Evolutionary conservation across 345 rosid species (phyloP).

Genomic region (Ceriops tagal): DNA sequence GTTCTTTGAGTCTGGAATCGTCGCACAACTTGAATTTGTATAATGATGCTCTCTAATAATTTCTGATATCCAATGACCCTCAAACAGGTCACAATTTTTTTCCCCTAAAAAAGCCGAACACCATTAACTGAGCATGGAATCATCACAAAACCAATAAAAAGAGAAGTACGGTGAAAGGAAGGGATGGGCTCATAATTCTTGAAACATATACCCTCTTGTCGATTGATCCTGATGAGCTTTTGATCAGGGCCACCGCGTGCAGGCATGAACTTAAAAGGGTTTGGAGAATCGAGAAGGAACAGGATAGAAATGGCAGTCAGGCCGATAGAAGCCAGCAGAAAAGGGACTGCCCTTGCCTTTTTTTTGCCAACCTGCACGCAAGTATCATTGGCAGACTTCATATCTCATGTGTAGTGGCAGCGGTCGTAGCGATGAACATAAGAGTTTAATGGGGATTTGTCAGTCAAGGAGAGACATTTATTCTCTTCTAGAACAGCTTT

Average conservation of each 20-base stretch:
- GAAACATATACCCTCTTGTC: conserved; percentile 10
- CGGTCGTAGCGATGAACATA: not conserved
- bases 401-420: conserved; percentile 1
- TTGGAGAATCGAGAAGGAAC: conserved; percentile 51
- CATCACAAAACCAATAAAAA: not conserved
- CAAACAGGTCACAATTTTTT: conserved; percentile 50
- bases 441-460: not conserved
- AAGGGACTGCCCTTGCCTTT: conserved; percentile 34
- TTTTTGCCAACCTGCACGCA: not conserved
- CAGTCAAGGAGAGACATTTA: not conserved
- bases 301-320: conserved; percentile 47
- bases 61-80: conserved; percentile 73
- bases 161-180: not conserved
- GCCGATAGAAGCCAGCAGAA: conserved; percentile 41
- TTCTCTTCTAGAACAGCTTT: not conserved
- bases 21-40: conserved; percentile 61
- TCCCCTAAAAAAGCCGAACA: conserved; percentile 7
- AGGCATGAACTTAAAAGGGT: conserved; percentile 34
- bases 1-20: conserved; percentile 70
- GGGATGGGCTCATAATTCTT: not conserved
- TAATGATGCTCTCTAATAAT: conserved; percentile 38
- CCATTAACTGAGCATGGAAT: not conserved
- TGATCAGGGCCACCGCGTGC: conserved; percentile 24
- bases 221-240: conserved; percentile 10
- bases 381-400: conserved; percentile 24